Evolutionary conservation across 331 rosid species (phyloP), one percentile per base, ranked within the genome.

Genomic region (Spiraea crenata): DNA sequence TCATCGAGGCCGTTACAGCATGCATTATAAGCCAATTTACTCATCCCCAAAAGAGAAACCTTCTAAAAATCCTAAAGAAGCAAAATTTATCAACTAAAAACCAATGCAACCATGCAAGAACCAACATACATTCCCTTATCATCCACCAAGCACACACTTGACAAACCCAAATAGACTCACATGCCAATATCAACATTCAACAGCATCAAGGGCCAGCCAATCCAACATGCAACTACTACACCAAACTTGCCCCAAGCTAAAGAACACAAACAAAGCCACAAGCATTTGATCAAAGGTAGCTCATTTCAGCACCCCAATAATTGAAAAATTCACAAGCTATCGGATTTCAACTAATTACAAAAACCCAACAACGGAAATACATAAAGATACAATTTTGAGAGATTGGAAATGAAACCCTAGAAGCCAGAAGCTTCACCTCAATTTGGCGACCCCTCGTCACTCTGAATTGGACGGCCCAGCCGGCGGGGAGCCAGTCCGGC

Each of bases 401-500:
- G 51, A 13, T 16, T n/a, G 39, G 44, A 11, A 45, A 25, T 9
- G 20, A 64, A 79, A 65, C 75, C 76, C 78, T 74, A 81, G 59
- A 48, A 69, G 34, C 50, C 59, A 49, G 19, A 9, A 49, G 20
- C 50, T 3, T 63, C 83, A 87, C 95, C 89, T 69, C 73, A 68
- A 64, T 80, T 72, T 66, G 62, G 48, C 87, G 83, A 63, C 88
- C 85, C 3, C 82, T 50, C 74, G 74, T 78, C 44, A 60, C 73
- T 67, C 74, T 82, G 17, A 56, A 74, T 55, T 75, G 83, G 49
- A 77, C 64, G 25, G 79, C 72, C 90, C 85, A 82, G 40, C 90
- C 86, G 61, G 79, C 75, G 63, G 89, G 86, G 34, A 82, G 89
- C 81, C 79, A 64, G 4, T 79, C 86, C 71, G 80, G 81, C 77